These are phyloP conservation scores for Calvatia gigantea DNA, from an alignment of 768 basidiomycete species.

Conservation along the genomic window DNA sequence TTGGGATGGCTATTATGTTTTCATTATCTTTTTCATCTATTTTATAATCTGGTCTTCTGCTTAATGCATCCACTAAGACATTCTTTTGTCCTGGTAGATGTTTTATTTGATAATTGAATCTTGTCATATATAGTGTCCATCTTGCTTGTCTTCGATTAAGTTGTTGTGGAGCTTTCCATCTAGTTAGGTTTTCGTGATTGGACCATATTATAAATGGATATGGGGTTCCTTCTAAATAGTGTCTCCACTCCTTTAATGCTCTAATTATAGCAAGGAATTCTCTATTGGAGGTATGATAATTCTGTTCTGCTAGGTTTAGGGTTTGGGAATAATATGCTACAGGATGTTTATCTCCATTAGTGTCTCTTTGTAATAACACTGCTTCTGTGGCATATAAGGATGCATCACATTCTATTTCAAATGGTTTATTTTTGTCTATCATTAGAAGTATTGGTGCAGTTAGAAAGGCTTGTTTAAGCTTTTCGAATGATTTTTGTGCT, in stretches of 20 bases:
- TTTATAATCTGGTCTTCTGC: background rate
- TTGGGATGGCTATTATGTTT: background rate
- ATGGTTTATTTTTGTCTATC: background rate
- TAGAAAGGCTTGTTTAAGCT: conserved; percentile 24
- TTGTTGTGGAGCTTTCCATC: background rate
- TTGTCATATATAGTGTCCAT: background rate
- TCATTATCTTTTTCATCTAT: background rate
- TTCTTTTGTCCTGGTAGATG: background rate
- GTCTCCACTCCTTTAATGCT: background rate
- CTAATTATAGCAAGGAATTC: background rate
- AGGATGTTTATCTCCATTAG: background rate
- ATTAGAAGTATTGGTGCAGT: background rate
- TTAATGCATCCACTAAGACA: background rate
- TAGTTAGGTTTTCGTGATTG: background rate
- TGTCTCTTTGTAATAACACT: background rate
- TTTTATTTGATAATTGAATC: conserved; percentile 1
- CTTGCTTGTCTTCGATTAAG: conserved; percentile 1
- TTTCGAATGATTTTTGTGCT: conserved; percentile 22
- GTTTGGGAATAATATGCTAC: background rate
- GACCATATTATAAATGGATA: background rate
- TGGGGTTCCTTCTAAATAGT: background rate
- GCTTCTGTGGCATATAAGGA: background rate
- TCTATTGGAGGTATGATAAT: background rate
- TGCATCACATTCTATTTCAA: background rate
- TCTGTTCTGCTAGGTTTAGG: background rate